Evolutionary conservation across 441 rosid species (phyloP).

Genomic region (Syzygium syzygioides): DNA sequence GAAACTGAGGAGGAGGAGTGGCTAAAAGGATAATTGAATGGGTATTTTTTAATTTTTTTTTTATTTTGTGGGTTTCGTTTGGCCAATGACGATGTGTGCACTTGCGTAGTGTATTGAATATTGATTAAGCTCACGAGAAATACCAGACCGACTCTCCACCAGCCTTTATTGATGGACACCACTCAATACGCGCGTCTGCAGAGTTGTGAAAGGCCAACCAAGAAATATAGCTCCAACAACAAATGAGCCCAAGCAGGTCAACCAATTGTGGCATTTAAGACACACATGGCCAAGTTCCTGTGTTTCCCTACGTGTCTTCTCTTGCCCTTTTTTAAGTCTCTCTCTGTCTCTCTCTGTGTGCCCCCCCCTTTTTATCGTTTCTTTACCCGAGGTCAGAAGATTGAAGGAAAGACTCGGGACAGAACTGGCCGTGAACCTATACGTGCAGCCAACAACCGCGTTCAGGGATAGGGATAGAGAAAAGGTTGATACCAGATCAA

Average conservation of each 20-base stretch:
- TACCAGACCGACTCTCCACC: not conserved
- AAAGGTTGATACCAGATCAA: not conserved
- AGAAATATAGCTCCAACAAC: not conserved
- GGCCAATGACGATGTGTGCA: not conserved
- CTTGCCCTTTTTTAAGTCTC: not conserved
- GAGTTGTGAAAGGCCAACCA: not conserved
- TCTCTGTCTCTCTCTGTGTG: not conserved
- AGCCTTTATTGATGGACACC: not conserved
- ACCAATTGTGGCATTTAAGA: conserved; percentile 3
- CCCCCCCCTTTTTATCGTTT: not conserved
- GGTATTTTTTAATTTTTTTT: not conserved
- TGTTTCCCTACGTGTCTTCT: not conserved
- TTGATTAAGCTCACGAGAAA: not conserved
- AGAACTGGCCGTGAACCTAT: not conserved
- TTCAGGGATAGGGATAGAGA: not conserved
- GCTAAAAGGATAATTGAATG: not conserved
- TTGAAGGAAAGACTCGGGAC: not conserved
- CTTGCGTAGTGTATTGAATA: not conserved
- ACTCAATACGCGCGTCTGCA: not conserved
- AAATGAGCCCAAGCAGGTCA: not conserved
- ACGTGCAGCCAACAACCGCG: not conserved
- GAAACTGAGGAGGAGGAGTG: not conserved
- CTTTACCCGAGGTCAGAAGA: not conserved
- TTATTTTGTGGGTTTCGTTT: not conserved
- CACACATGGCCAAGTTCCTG: not conserved